A percentile compares a stretch with the other conserved stretches of the same genome.
These are phyloP conservation scores for Blumeria hordei DNA, from an alignment of 2,329 filamentous ascomycete species.

Conservation along the genomic window DNA sequence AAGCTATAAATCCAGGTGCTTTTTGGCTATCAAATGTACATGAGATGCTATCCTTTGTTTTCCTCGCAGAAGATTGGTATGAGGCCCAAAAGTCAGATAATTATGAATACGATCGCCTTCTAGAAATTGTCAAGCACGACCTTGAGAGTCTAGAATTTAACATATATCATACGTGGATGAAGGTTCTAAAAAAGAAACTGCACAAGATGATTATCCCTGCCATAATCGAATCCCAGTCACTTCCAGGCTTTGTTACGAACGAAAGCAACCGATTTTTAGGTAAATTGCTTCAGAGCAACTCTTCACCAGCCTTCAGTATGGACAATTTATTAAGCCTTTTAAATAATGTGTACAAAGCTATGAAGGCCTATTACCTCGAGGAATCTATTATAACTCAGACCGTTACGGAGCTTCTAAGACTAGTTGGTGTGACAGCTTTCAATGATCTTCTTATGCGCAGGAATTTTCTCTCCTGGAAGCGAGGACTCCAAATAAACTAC, in stretches of 20 bases:
- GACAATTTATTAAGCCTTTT: conserved; percentile 87
- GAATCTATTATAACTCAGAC: conserved; percentile 91
- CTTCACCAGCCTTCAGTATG: conserved; percentile 93
- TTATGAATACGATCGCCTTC: conserved; percentile 88
- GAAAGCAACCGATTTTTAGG: conserved; percentile 96
- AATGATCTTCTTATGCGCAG: conserved; percentile 94
- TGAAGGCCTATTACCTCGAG: conserved; percentile 96
- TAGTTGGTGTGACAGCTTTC: conserved; percentile 94
- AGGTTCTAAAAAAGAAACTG: conserved; percentile 95
- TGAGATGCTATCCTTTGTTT: conserved; percentile 98
- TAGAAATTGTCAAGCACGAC: conserved; percentile 98
- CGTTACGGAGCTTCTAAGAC: conserved; percentile 70
- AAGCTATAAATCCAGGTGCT: conserved; percentile 86
- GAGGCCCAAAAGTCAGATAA: conserved; percentile 98
- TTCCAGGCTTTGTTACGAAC: conserved; percentile 95
- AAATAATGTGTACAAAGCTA: conserved; percentile 93
- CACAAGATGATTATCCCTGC: conserved; percentile 99
- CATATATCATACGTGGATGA: conserved; percentile 99
- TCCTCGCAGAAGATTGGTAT: conserved; percentile 98
- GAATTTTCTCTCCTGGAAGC: conserved; percentile 98
- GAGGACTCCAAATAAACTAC: conserved; percentile 97
- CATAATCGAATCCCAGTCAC: conserved; percentile 95
- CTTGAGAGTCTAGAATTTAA: conserved; percentile 97
- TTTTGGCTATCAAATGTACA: conserved; percentile 99
- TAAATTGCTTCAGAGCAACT: conserved; percentile 81